Evolutionary conservation across 305 asterid species (phyloP).

Genomic region (Caryopteris hybrid): DNA sequence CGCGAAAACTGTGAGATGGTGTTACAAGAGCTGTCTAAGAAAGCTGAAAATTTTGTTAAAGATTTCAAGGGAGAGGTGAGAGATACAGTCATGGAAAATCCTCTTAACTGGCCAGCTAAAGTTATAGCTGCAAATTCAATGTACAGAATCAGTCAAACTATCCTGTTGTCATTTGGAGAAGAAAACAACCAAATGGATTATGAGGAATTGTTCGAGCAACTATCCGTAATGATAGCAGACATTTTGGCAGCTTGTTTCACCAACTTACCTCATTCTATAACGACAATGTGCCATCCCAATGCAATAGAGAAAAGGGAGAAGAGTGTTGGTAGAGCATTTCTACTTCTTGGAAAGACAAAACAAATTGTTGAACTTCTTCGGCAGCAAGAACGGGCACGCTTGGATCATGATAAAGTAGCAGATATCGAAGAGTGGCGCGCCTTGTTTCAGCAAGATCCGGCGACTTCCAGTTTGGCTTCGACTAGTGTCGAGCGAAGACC

Average conservation of each 20-base stretch:
- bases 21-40: neutral
- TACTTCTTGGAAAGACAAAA: slow-evolving; percentile 20
- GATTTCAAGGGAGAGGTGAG: neutral
- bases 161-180: neutral
- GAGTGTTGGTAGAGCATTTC: slow-evolving; percentile 11
- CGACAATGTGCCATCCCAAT: slow-evolving; percentile 13
- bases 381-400: slow-evolving; percentile 10
- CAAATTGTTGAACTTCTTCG: slow-evolving; percentile 15
- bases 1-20: neutral
- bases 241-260: slow-evolving; percentile 14
- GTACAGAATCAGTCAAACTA: slow-evolving; percentile 4
- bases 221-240: slow-evolving; percentile 12
- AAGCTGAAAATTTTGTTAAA: neutral
- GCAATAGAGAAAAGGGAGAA: slow-evolving; percentile 22
- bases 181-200: too few species aligned
- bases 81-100: neutral
- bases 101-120: slow-evolving; percentile 3
- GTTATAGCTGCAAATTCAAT: slow-evolving; percentile 3
- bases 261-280: neutral
- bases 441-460: too few species aligned
- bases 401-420: too few species aligned
- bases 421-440: too few species aligned
- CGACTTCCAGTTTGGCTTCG: too few species aligned
- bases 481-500: too few species aligned
- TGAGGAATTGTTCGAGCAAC: neutral